Percentiles rank a stretch among this genome's conserved stretches.
phyloP scores from a whole-genome alignment of 164 flowering plant genomes.

The Berberis vulgaris region DNA sequence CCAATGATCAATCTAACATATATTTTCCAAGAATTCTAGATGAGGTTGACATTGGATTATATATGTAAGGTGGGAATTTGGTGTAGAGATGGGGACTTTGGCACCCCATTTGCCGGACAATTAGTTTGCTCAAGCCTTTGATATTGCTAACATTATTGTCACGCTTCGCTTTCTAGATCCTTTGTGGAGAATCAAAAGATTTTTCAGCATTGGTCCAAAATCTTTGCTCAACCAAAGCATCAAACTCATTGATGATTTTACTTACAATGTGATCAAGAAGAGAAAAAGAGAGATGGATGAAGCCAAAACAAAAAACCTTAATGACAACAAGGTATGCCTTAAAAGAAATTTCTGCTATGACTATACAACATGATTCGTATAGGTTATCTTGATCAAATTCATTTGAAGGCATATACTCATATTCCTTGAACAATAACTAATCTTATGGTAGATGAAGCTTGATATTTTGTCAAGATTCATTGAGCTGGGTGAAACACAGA shows the following conservation, averaged over 20 bases:
- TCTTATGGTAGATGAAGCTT: slow-evolving; percentile 39
- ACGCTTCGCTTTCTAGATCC: slow-evolving; percentile 85
- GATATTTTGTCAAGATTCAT: slow-evolving; percentile 87
- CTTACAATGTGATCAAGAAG: slow-evolving; percentile 61
- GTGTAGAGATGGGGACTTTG: slow-evolving; percentile 82
- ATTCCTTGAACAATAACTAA: slow-evolving; percentile 1
- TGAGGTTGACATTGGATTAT: slow-evolving; percentile 97
- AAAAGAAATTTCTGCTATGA: background rate
- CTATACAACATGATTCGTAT: too few species aligned
- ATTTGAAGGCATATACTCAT: background rate
- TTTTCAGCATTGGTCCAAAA: slow-evolving; percentile 65
- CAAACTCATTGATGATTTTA: slow-evolving; percentile 66
- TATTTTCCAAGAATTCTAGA: slow-evolving; percentile 54
- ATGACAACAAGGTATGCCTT: slow-evolving; percentile 29
- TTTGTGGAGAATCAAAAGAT: slow-evolving; percentile 70
- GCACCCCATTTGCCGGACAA: slow-evolving; percentile 65
- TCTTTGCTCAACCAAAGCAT: slow-evolving; percentile 72
- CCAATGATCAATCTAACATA: too few species aligned
- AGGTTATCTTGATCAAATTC: background rate
- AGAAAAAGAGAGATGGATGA: slow-evolving; percentile 67
- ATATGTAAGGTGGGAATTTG: slow-evolving; percentile 94
- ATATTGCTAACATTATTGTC: slow-evolving; percentile 70
- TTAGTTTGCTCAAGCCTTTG: slow-evolving; percentile 71
- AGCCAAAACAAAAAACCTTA: slow-evolving; percentile 15
- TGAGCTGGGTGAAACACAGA: slow-evolving; percentile 61